Evolutionary conservation across 2,329 filamentous ascomycete species (phyloP), one percentile per base, ranked within the genome.

Genomic region (Ophiosphaerella narmari): DNA sequence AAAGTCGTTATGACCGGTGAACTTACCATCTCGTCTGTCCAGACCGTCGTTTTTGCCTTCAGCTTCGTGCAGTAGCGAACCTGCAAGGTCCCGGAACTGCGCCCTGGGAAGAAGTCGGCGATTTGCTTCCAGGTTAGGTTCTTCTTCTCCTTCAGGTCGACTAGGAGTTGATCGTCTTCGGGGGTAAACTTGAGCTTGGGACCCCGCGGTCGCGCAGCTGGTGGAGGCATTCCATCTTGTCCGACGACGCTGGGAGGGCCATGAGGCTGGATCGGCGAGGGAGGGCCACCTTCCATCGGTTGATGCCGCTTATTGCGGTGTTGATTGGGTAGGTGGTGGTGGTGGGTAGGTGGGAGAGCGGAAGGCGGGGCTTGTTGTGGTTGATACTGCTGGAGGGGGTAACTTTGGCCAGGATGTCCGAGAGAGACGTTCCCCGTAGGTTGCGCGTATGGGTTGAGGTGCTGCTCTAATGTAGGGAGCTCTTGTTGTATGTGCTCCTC

Each of bases 111-210:
- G 75, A 96, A 96, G 68, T 96, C 92, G 48, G 91, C 90, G 67
- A 97, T 97, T 78, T 97, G 92, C 76, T 96, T 96, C 92, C 92
- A 97, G 4, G 92, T 96, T 69, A 97, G 79, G 68, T 90, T 92
- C 74, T 94, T 95, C 67, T 94, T 92, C 75, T 97, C 92, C 74
- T 97, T 97, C 55, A 97, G 78, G 68, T 96, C 90, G 48, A 96
- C 87, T 46, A 97, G 80, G 40, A 96, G 78, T 60, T 89, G 86
- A 73, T 97, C 92, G 70, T 97, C 92, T 72, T 96, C 91, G 8
- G 90, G 86, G 1, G 91, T 96, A 69, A 97, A 97, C 74, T 96
- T 96, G 62, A 96, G 80, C 76, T 96, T 97, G 6, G 91, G 91
- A 3, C 90, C 91, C 52, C 89, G 85, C 8, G 92, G 92, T 62